Percentiles rank a stretch among this genome's conserved stretches.
Evolutionary conservation across 225 moss, liverwort and hornwort genomes (phyloP).

Genomic region (Rhytidiadelphus loreus): DNA sequence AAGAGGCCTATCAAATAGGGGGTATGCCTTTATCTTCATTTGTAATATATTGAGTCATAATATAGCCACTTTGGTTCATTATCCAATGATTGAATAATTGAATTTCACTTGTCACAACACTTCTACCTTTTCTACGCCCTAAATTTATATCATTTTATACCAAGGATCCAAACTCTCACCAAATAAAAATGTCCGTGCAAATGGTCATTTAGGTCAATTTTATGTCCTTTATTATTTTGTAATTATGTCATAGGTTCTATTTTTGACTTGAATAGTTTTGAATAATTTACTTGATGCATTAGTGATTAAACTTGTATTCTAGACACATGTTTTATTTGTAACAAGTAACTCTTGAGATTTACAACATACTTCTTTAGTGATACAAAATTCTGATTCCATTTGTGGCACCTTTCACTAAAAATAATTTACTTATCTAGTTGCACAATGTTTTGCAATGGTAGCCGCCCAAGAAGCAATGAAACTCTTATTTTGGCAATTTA

Average conservation of each 20-base stretch:
- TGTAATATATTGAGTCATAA: too few species aligned
- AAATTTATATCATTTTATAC: background rate
- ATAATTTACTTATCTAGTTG: too few species aligned
- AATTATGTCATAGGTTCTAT: background rate
- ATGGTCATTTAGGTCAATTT: background rate
- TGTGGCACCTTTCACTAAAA: fast-evolving
- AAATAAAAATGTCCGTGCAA: background rate
- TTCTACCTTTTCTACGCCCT: background rate
- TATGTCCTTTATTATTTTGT: background rate
- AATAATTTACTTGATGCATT: background rate
- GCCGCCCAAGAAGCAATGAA: background rate
- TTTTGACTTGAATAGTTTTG: background rate
- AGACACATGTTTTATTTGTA: background rate
- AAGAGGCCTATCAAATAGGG: background rate
- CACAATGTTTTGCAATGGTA: background rate
- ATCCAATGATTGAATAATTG: background rate
- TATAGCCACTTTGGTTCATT: background rate
- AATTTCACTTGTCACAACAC: background rate
- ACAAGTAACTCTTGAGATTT: background rate
- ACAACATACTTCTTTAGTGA: background rate
- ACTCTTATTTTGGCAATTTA: background rate
- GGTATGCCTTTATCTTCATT: background rate
- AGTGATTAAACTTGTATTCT: background rate
- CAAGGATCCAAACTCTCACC: background rate
- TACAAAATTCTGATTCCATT: background rate